These are phyloP conservation scores for Daldinia caldariorum DNA, from an alignment of 495 filamentous ascomycete genomes.

Conservation along the genomic window DNA sequence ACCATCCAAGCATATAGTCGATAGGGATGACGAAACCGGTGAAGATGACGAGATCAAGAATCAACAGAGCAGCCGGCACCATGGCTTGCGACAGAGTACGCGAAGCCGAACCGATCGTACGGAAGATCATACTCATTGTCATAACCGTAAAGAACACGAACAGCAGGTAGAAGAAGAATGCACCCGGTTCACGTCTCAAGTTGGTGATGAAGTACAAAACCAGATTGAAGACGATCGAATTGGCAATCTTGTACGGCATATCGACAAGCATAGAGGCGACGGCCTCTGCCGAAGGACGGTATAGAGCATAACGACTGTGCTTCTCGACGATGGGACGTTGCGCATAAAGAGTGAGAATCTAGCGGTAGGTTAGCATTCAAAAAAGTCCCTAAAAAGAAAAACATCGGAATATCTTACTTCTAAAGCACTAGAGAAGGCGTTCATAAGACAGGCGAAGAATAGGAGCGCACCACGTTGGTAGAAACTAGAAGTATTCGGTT, in stretches of 20 bases:
- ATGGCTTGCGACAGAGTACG: conserved; percentile 83
- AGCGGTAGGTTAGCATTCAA: conserved; percentile 15
- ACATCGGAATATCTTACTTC: conserved; percentile 61
- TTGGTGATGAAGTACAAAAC: conserved; percentile 89
- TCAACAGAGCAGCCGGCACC: conserved; percentile 82
- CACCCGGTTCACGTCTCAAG: conserved; percentile 75
- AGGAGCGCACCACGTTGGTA: conserved; percentile 82
- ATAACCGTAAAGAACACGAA: conserved; percentile 74
- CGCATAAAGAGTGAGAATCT: conserved; percentile 82
- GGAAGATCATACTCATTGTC: conserved; percentile 83
- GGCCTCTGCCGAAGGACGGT: conserved; percentile 89
- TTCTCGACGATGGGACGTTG: conserved; percentile 95
- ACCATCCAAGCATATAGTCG: conserved; percentile 81
- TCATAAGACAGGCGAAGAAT: conserved; percentile 89
- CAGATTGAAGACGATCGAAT: conserved; percentile 67
- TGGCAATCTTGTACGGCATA: conserved; percentile 72
- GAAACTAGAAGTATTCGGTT: conserved; percentile 70
- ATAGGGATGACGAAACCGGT: conserved; percentile 90
- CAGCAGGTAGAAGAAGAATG: conserved; percentile 85
- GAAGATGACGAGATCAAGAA: conserved; percentile 84
- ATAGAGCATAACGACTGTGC: conserved; percentile 87
- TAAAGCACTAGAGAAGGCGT: conserved; percentile 80
- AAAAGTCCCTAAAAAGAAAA: not conserved
- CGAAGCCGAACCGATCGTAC: conserved; percentile 82
- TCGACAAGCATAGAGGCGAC: conserved; percentile 85